Conservation (phyloP, 768 basidiomycete species). For the Clathrus columnatus region DNA sequence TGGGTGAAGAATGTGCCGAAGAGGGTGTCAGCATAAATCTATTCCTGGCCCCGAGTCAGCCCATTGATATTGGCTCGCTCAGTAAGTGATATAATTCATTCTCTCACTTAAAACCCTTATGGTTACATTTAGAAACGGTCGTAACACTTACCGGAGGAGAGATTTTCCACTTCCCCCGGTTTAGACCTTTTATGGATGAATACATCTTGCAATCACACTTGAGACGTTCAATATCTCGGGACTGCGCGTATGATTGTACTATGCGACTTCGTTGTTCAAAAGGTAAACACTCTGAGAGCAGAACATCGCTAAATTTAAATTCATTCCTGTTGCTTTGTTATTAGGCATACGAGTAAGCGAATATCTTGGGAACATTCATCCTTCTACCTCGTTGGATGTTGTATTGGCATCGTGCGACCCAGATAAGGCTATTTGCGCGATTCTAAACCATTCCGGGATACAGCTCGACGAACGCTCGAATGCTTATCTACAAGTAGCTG, state of each 20-base stretch:
- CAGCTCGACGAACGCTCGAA: conserved; percentile 60
- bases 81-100: conserved; percentile 33
- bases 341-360: conserved; percentile 55
- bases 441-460: conserved; percentile 61
- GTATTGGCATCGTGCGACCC: conserved; percentile 74
- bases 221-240: conserved; percentile 54
- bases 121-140: conserved; percentile 25
- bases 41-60: conserved; percentile 73
- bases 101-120: not conserved
- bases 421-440: conserved; percentile 67
- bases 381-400: conserved; percentile 60
- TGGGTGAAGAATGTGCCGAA: conserved; percentile 83
- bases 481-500: conserved; percentile 78
- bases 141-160: conserved; percentile 80
- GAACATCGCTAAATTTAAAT: not conserved
- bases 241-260: conserved; percentile 70
- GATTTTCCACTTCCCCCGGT: conserved; percentile 88
- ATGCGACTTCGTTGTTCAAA: conserved; percentile 79
- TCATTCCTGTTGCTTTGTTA: not conserved
- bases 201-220: conserved; percentile 67
- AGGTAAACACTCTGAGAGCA: conserved; percentile 36
- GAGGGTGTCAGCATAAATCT: conserved; percentile 85
- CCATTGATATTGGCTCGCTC: conserved; percentile 82
- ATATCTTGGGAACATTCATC: conserved; percentile 68
- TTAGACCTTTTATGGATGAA: conserved; percentile 59